Evolutionary conservation across 495 filamentous ascomycete genomes (phyloP), one percentile per base, ranked within the genome.

Genomic region (Talaromyces nanjingensis): DNA sequence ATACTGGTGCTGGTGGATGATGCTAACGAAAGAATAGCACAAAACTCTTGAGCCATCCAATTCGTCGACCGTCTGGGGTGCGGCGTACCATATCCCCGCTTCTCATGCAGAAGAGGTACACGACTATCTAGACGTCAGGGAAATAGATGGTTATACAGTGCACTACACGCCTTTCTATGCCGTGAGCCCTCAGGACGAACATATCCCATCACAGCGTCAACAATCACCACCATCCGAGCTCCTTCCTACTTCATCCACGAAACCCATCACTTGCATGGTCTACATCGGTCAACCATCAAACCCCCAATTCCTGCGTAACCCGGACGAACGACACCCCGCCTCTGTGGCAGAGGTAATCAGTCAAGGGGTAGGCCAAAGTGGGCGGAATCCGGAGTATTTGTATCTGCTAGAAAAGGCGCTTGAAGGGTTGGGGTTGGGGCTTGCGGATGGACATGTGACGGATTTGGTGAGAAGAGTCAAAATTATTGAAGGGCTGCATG

Each of bases 271-370:
- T 5, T 86, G 83, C 67, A 79, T 97, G 65, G 91, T 98, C 0
- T 99, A 99, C 72, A 98, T 99, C 71, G 96, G 96, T 11, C 90
- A 93, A 3, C 96, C 96, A 0, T 83, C 84, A 16, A 99, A 99
- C 69, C 91, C 93, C 57, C 96, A 98, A 70, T 99, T 99, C 72
- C 79, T 92, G 42, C 74, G 77, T 16, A 74, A 79, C 2, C 67
- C 68, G 0, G 91, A 90, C 0, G 86, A 83, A 7, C 92, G 94
- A 65, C 85, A 93, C 52, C 91, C 90, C 6, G 83, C 93, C 70
- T 78, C 81, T 58, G 86, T 99, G 58, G 96, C 94, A 45, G 83
- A 87, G 74, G 90, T 93, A 71, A 97, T 99, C 66, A 84, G 85
- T 69, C 79, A 79, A 53, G 88, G 89, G 65, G 72, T 75, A 34